phyloP scores from a whole-genome alignment of 1,139 yeast genomes.

The Wickerhamomyces sp. region DNA sequence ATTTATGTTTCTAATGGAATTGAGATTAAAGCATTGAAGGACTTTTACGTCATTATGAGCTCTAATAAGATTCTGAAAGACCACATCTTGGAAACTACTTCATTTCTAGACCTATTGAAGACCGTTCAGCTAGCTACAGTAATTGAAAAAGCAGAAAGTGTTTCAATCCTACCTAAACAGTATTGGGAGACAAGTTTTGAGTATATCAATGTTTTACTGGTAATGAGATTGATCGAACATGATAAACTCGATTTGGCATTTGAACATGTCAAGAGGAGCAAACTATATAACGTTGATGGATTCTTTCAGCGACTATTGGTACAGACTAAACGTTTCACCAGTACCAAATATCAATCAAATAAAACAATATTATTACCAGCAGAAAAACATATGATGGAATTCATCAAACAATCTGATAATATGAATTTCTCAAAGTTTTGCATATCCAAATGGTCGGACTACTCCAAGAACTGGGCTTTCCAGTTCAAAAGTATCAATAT shows the following conservation, averaged over 20 bases:
- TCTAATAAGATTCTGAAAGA: slow-evolving; percentile 1
- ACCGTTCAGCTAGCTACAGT: slow-evolving; percentile 11
- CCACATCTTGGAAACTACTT: slow-evolving; percentile 2
- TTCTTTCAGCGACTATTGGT: slow-evolving; percentile 7
- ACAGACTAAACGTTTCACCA: neutral
- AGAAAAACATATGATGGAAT: neutral
- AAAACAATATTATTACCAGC: too few species aligned
- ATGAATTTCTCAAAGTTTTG: neutral
- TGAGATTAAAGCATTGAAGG: slow-evolving; percentile 10
- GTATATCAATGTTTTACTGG: slow-evolving; percentile 12
- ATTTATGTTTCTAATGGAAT: slow-evolving; percentile 6
- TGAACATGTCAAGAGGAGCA: slow-evolving; percentile 3
- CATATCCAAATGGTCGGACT: neutral
- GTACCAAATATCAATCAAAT: neutral
- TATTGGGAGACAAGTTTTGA: slow-evolving; percentile 13
- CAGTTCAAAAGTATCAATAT: neutral
- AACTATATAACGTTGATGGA: slow-evolving; percentile 8
- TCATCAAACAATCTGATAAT: neutral
- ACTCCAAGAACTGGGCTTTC: neutral
- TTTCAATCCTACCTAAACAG: slow-evolving; percentile 7
- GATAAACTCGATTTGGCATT: slow-evolving; percentile 9
- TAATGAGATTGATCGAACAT: slow-evolving; percentile 4
- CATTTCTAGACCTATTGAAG: slow-evolving; percentile 12
- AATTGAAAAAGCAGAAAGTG: slow-evolving; percentile 7
- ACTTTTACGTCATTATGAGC: slow-evolving; percentile 7